Conservation (phyloP, 805 yeast species). For the Brettanomyces bruxellensis region DNA sequence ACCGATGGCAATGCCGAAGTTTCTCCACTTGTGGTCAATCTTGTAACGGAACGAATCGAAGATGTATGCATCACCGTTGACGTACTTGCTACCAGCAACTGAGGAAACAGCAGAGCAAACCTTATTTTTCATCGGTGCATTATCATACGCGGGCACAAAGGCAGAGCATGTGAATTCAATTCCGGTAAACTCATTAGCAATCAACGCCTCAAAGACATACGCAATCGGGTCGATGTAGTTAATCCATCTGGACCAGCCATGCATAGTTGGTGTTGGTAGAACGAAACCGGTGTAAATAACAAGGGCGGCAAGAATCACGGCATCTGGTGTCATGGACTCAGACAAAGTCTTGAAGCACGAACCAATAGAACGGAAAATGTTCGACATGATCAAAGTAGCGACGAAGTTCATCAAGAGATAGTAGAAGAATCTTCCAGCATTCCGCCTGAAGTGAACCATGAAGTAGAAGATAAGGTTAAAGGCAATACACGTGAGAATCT, state of each 20-base stretch:
- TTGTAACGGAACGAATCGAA: slow-evolving; percentile 38
- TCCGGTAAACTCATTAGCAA: slow-evolving; percentile 49
- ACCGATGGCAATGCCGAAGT: slow-evolving; percentile 59
- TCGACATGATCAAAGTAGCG: slow-evolving; percentile 45
- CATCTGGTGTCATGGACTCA: slow-evolving; percentile 52
- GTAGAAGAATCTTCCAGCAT: slow-evolving; percentile 47
- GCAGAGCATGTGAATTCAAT: slow-evolving; percentile 35
- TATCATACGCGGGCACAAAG: slow-evolving; percentile 36
- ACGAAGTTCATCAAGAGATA: slow-evolving; percentile 34
- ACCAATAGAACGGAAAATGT: slow-evolving; percentile 45
- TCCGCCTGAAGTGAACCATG: slow-evolving; percentile 42
- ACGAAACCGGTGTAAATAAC: slow-evolving; percentile 49
- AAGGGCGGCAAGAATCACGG: slow-evolving; percentile 38
- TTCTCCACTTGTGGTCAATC: slow-evolving; percentile 66
- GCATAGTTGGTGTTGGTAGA: slow-evolving; percentile 45
- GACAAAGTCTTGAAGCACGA: slow-evolving; percentile 37
- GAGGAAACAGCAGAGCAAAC: slow-evolving; percentile 45
- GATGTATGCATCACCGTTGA: slow-evolving; percentile 55
- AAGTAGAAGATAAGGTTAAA: slow-evolving; percentile 46
- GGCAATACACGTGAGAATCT: slow-evolving; percentile 31
- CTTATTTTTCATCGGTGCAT: slow-evolving; percentile 10
- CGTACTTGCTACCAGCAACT: slow-evolving; percentile 38
- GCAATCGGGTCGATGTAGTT: slow-evolving; percentile 51
- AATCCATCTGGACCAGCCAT: slow-evolving; percentile 62
- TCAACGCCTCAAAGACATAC: slow-evolving; percentile 48